phyloP scores from a whole-genome alignment of 2,329 filamentous ascomycete genomes.

The Thermoascus crustaceus region DNA sequence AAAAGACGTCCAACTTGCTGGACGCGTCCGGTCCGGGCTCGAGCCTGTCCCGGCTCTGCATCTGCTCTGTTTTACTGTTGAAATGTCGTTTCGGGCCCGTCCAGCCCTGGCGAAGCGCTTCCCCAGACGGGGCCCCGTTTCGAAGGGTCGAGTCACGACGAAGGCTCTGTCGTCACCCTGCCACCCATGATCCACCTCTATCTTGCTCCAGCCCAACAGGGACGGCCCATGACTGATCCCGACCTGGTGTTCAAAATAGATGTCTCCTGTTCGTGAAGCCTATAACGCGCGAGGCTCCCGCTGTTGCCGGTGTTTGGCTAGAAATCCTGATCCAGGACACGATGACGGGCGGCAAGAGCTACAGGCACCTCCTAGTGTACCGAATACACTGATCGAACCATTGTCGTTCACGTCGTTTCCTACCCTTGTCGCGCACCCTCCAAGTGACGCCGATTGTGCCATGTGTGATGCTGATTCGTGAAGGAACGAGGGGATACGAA shows the following conservation, averaged over 20 bases:
- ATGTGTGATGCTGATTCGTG: background rate
- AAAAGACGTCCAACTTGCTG: too few species aligned
- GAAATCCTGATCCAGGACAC: too few species aligned
- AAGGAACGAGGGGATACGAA: too few species aligned
- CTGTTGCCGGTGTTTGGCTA: too few species aligned
- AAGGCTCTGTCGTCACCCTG: constrained; percentile 4
- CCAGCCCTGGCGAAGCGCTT: background rate
- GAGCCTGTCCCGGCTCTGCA: background rate
- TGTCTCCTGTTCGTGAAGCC: background rate
- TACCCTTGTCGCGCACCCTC: background rate
- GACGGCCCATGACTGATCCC: too few species aligned
- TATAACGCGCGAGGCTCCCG: background rate
- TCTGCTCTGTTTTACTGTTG: background rate
- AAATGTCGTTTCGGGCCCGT: background rate
- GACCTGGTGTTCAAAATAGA: too few species aligned
- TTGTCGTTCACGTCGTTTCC: background rate
- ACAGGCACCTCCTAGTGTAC: constrained; percentile 1
- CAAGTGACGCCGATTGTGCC: background rate
- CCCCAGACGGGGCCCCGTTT: too few species aligned
- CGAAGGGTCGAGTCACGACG: background rate
- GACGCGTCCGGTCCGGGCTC: background rate
- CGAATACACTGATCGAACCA: background rate
- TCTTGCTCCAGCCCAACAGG: too few species aligned
- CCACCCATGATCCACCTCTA: constrained; percentile 3
- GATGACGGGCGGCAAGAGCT: background rate